phyloP scores from a whole-genome alignment of 169 alveolate species.

The Plasmodium reichenowi region DNA sequence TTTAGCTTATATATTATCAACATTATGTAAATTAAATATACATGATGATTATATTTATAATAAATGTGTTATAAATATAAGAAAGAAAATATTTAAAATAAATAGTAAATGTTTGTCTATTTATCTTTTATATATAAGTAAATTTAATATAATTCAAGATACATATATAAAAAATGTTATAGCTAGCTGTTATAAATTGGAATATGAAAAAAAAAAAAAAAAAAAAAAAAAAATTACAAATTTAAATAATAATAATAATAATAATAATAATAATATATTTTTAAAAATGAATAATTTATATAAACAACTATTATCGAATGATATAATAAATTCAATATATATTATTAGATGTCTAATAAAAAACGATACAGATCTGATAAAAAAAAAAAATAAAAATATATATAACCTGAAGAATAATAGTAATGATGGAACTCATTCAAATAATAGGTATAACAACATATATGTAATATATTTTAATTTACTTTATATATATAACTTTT shows the following conservation, averaged over 20 bases:
- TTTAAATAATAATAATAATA: neutral
- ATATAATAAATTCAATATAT: constrained; percentile 44
- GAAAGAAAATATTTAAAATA: constrained; percentile 53
- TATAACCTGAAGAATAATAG: too few relatives aligned
- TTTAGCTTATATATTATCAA: constrained; percentile 25
- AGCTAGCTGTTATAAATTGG: constrained; percentile 20
- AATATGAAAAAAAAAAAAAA: neutral
- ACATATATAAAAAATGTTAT: constrained; percentile 23
- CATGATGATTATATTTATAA: constrained; percentile 49
- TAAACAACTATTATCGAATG: constrained; percentile 17
- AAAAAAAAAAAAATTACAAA: neutral
- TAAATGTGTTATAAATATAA: constrained; percentile 36
- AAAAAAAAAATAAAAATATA: too few relatives aligned
- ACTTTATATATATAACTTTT: neutral
- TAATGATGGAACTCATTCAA: too few relatives aligned
- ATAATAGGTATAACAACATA: neutral
- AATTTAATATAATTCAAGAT: constrained; percentile 34
- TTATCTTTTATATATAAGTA: constrained; percentile 59
- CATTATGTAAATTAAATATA: constrained; percentile 24
- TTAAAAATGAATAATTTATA: constrained; percentile 16
- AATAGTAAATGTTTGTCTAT: constrained; percentile 38
- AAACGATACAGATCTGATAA: constrained; percentile 1
- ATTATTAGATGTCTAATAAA: constrained; percentile 55
- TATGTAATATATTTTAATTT: constrained; percentile 27
- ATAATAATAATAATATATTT: neutral